Evolutionary conservation across 2,329 filamentous ascomycete genomes (phyloP), one percentile per base, ranked within the genome.

Genomic region (Pseudopithomyces maydicus): DNA sequence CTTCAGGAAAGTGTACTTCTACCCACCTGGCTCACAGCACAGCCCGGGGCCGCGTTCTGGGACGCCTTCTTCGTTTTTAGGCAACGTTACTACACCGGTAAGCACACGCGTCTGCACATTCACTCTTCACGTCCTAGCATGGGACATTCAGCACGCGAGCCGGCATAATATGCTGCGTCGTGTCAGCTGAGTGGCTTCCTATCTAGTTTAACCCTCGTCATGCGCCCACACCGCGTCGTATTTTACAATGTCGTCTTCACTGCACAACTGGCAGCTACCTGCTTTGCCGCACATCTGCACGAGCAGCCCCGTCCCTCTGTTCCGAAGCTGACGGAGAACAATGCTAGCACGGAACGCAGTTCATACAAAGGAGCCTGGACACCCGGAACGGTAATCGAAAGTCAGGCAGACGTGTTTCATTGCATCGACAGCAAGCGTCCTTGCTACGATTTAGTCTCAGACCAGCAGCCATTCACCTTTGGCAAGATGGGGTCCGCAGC

Each of bases 401-500:
- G 48, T 10, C 39, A 52, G 32, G 11, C 36, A 47, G 42, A 47
- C 29, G 15, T 36, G n/a, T 29, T 43, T 42, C 17, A 36, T 10
- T 43, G 48, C 48, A 35, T 17, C 33, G 48, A 44, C 42, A 35
- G 19, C 42, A 22, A 51, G 19, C 33, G 15, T 32, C 33, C 23
- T 32, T 46, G 46, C 26, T 52, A 46, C 43, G 42, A 42, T 17
- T 43, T 42, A n/a, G 42, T 44, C 12, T 22, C 38, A 8, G 38
- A 52, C 15, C 56, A 60, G 33, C 45, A 58, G 5, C 52, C 46
- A 6, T 53, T 58, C 48, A 26, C 46, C 6, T 58, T 56, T 65
- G 61, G 22, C 61, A 70, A 12, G 2, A 75, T 75, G 71, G 68
- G 68, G 42, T 67, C 72, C 19, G 57, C 67, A 10, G 61, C 72